Evolutionary conservation across 1,284 basidiomycete genomes (phyloP).

Genomic region (Pseudozyma tsukubaensis): DNA sequence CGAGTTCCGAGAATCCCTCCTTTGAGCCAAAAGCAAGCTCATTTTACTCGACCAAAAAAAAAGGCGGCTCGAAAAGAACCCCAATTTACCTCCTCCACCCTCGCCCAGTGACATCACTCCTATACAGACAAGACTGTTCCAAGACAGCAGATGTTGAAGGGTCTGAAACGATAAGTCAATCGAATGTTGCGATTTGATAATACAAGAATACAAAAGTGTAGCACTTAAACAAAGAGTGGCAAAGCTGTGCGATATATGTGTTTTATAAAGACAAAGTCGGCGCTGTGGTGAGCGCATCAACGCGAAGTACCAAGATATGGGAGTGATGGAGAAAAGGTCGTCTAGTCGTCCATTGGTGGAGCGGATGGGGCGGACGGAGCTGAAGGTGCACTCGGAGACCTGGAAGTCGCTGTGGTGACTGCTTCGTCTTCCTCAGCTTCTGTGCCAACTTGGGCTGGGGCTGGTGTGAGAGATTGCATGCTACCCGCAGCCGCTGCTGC

Average conservation of each 20-base stretch:
- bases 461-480: too few species aligned
- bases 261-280: too few species aligned
- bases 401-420: neutral
- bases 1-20: constrained; percentile 11
- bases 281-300: neutral
- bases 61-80: too few species aligned
- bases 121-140: too few species aligned
- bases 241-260: too few species aligned
- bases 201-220: neutral
- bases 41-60: neutral
- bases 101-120: neutral
- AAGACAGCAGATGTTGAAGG: too few species aligned
- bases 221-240: neutral
- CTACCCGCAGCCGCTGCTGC: neutral
- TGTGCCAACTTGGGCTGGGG: too few species aligned
- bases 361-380: constrained; percentile 20
- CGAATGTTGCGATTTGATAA: neutral
- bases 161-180: too few species aligned
- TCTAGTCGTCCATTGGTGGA: constrained; percentile 9
- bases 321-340: neutral
- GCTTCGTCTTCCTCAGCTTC: too few species aligned
- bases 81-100: too few species aligned
- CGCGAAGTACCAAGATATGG: neutral
- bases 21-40: too few species aligned
- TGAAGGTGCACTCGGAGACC: neutral